phyloP scores from a whole-genome alignment of 1,139 yeast genomes.

The Arxiozyma telluris region DNA sequence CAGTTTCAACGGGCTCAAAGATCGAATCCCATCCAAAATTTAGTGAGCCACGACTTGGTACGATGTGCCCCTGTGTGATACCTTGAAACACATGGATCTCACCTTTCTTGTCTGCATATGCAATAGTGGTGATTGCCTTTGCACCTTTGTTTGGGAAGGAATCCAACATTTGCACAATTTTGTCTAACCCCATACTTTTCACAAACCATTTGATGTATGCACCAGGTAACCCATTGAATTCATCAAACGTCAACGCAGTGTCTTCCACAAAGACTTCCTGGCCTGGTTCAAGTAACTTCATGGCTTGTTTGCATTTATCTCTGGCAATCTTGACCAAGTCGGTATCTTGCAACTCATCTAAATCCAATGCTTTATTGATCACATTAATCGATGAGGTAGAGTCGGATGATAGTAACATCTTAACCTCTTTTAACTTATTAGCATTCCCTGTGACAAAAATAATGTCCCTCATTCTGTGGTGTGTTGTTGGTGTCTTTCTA shows the following conservation, averaged over 20 bases:
- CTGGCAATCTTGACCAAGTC: slow-evolving; percentile 65
- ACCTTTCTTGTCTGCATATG: slow-evolving; percentile 80
- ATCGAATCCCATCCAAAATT: slow-evolving; percentile 94
- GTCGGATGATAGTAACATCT: slow-evolving; percentile 50
- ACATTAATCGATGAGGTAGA: slow-evolving; percentile 36
- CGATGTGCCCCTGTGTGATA: slow-evolving; percentile 70
- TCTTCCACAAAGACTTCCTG: slow-evolving; percentile 94
- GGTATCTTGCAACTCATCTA: slow-evolving; percentile 87
- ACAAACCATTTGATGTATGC: slow-evolving; percentile 90
- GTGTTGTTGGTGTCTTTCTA: not conserved
- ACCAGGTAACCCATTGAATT: slow-evolving; percentile 82
- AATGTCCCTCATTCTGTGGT: slow-evolving; percentile 10
- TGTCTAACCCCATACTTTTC: slow-evolving; percentile 58
- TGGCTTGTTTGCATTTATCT: slow-evolving; percentile 76
- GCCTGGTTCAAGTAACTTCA: slow-evolving; percentile 36
- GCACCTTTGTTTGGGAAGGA: slow-evolving; percentile 83
- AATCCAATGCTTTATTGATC: slow-evolving; percentile 57
- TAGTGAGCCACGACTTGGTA: slow-evolving; percentile 59
- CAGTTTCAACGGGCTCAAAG: slow-evolving; percentile 56
- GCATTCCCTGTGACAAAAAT: slow-evolving; percentile 77
- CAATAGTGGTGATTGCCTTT: slow-evolving; percentile 85
- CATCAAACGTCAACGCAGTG: slow-evolving; percentile 79
- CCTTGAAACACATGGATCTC: slow-evolving; percentile 79
- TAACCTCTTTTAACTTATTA: slow-evolving; percentile 78
- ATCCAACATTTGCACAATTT: slow-evolving; percentile 64